These are phyloP conservation scores for Epicoccum nigrum DNA, from an alignment of 2,329 filamentous ascomycete genomes.

Conservation along the genomic window DNA sequence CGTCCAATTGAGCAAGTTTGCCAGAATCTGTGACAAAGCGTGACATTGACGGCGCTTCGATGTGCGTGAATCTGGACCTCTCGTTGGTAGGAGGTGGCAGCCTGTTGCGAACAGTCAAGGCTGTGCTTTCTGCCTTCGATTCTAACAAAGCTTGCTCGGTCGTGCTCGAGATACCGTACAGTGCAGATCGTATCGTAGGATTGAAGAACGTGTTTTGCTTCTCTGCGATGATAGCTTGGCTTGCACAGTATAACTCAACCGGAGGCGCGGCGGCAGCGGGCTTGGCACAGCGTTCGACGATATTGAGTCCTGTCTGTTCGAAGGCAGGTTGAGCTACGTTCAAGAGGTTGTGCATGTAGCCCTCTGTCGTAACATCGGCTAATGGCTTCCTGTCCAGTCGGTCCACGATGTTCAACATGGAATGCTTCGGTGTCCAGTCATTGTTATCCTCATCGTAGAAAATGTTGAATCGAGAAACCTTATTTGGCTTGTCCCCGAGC, in stretches of 20 bases:
- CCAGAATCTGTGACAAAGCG: constrained; percentile 98
- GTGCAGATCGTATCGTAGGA: constrained; percentile 69
- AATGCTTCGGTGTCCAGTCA: constrained; percentile 73
- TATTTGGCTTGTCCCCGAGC: constrained; percentile 58
- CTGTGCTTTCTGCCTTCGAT: constrained; percentile 69
- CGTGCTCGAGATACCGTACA: constrained; percentile 69
- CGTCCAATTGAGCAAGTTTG: constrained; percentile 90
- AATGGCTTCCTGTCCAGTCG: constrained; percentile 71
- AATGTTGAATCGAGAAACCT: constrained; percentile 70
- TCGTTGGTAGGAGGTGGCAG: constrained; percentile 80
- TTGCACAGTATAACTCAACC: constrained; percentile 78
- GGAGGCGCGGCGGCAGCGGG: constrained; percentile 85
- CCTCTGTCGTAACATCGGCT: constrained; percentile 72
- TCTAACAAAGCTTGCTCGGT: constrained; percentile 78
- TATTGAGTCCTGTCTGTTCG: constrained; percentile 71
- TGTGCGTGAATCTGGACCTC: constrained; percentile 86
- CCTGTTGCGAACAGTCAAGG: constrained; percentile 68
- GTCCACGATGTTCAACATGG: constrained; percentile 80
- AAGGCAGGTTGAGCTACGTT: constrained; percentile 75
- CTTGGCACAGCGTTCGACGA: constrained; percentile 80
- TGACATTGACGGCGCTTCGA: constrained; percentile 92
- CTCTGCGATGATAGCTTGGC: constrained; percentile 67
- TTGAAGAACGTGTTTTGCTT: constrained; percentile 81
- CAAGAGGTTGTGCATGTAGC: constrained; percentile 75
- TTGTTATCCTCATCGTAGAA: constrained; percentile 71